These are phyloP conservation scores for Colletotrichum echinochloae DNA, from an alignment of 2,329 filamentous ascomycete species.

Conservation along the genomic window DNA sequence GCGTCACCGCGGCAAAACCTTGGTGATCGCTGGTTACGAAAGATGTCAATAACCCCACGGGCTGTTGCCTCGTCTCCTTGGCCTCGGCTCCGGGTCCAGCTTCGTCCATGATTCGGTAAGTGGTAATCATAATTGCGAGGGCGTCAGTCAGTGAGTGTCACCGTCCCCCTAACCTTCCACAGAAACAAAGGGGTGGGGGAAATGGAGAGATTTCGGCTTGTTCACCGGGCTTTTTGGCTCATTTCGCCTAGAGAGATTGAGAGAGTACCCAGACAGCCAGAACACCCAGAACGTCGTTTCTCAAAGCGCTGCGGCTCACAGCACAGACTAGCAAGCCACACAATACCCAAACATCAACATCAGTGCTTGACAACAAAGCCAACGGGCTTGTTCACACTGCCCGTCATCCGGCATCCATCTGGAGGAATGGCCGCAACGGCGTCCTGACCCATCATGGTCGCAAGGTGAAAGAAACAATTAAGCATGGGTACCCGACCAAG, in stretches of 20 bases:
- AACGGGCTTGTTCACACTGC: conserved; percentile 6
- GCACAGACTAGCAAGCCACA: conserved; percentile 16
- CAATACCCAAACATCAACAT: conserved; percentile 11
- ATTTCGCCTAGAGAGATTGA: conserved; percentile 27
- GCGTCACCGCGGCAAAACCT: neutral
- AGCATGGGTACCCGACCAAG: conserved; percentile 23
- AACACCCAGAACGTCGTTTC: conserved; percentile 11
- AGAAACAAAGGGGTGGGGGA: conserved; percentile 16
- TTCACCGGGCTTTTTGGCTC: conserved; percentile 27
- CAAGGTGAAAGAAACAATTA: conserved; percentile 16
- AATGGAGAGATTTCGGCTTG: conserved; percentile 23
- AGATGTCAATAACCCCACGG: neutral
- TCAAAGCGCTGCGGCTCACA: neutral
- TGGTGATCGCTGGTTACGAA: neutral
- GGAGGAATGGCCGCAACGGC: neutral
- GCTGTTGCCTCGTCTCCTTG: neutral
- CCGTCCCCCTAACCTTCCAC: neutral
- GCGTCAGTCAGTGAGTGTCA: neutral
- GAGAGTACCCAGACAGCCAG: too few relatives aligned
- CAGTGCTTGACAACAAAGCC: conserved; percentile 1
- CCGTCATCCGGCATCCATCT: conserved; percentile 7
- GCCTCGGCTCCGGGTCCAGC: neutral
- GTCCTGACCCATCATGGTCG: neutral
- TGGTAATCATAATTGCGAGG: conserved; percentile 1
- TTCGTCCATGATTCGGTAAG: conserved; percentile 1